Evolutionary conservation across 2,329 filamentous ascomycete species (phyloP), one percentile per base, ranked within the genome.

Genomic region (Phoma sp.): DNA sequence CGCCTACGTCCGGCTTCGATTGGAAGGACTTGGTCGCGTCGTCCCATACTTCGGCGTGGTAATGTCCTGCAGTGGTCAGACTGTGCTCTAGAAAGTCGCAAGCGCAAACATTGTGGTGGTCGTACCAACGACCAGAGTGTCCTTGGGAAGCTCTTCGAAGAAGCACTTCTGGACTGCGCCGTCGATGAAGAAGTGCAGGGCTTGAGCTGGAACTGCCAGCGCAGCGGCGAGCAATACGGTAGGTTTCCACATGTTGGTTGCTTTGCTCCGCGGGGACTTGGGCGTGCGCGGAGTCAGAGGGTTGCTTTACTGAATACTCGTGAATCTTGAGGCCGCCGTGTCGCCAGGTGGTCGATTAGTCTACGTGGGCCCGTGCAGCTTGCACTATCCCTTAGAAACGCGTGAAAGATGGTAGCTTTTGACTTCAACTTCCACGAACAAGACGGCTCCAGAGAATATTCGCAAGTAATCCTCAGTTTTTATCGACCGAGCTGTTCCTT

Each of bases 141-240:
- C 94, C 82, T 98, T 97, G 64, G 95, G 93, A 56, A 99, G 85
- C 78, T 98, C 94, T 81, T 99, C 95, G 80, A 90, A 96, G 86
- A 99, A 99, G 80, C 95, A 99, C 81, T 96, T 97, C 65, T 91
- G 89, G 63, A 85, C 81, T 44, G 85, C 84, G 70, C 90, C 91
- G 75, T 98, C 92, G 76, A 98, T 88, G 82, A 90, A 98, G 84
- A 99, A 96, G 86, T 96, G 94, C 55, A 99, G 85, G 52, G 93
- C 92, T 74, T 92, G 89, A 60, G 89, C 86, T 57, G 87, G 86
- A 32, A 83, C 72, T 41, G 84, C 74, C 57, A 83, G 73, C 65
- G 79, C 77, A 76, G 93, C 81, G 58, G 88, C 82, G 71, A 92
- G 81, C 64, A 91, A 77, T 56, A 89, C 78, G 59, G 90, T 80